phyloP scores from a whole-genome alignment of 768 basidiomycete genomes.

The Suillus fuscotomentosus region DNA sequence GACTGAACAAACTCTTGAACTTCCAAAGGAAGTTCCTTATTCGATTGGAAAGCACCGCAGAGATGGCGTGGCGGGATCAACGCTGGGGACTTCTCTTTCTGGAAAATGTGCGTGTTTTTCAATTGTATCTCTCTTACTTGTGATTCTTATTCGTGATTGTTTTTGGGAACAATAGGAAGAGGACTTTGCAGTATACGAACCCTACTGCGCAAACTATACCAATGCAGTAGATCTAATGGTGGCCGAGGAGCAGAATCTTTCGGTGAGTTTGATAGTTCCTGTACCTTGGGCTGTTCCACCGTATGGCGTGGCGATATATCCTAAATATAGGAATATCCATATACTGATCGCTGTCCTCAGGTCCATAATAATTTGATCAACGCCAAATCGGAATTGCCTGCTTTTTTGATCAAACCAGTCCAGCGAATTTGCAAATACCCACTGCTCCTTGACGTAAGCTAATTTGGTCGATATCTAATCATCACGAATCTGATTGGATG shows the following conservation, averaged over 20 bases:
- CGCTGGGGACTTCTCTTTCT: conserved; percentile 86
- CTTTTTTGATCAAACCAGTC: conserved; percentile 97
- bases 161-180: conserved; percentile 76
- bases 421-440: conserved; percentile 99
- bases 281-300: not conserved
- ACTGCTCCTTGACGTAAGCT: conserved; percentile 78
- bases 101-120: conserved; percentile 65
- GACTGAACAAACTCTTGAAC: conserved; percentile 91
- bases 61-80: conserved; percentile 79
- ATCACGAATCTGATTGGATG: conserved; percentile 11
- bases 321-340: conserved; percentile 23
- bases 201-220: conserved; percentile 95
- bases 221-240: conserved; percentile 84
- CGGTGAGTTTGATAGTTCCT: conserved; percentile 51
- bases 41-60: conserved; percentile 82
- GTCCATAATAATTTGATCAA: conserved; percentile 83
- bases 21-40: conserved; percentile 95
- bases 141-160: not conserved
- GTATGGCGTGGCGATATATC: conserved; percentile 24
- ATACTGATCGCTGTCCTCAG: conserved; percentile 36
- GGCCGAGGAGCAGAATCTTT: conserved; percentile 80
- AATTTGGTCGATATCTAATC: conserved; percentile 13
- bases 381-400: conserved; percentile 88
- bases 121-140: conserved; percentile 21
- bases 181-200: conserved; percentile 94